Evolutionary conservation across 2,329 filamentous ascomycete genomes (phyloP), one percentile per base, ranked within the genome.

Genomic region (Fusarium sp.): DNA sequence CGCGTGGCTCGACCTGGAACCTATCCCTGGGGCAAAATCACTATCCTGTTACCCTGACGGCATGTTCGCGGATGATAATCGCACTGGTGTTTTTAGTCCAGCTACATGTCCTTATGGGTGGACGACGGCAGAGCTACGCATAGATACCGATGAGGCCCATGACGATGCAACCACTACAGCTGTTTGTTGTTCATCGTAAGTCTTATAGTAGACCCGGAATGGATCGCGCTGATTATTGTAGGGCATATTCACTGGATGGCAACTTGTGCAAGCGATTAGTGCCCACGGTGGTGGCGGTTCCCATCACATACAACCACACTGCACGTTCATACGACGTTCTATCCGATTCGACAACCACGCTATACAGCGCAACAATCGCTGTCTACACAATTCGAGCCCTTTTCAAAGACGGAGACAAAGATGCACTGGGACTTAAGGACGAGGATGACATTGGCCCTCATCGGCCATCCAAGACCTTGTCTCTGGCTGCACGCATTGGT

Each of bases 141-240:
- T 81, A 27, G 80, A 80, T 41, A 80, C 78, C 3, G 77, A 81
- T 11, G 76, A 79, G 58, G 67, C 68, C 34, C 67, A 70, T 60
- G 71, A 74, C 13, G 75, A 79, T 52, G 79, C 80, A 32, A 84
- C 81, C n/a, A 84, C 82, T 8, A 85, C 83, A 13, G 82, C 82
- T 6, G 76, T 84, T 18, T 85, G 83, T 70, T 85, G 83, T 61
- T 85, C 83, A 64, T 83, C 81, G 83, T 85, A 82, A 68, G 83
- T 82, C 37, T 30, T 20, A n/a, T 57, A 41, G 30, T n/a, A 54
- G 39, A 32, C 30, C 10, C 45, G 52, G 37, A n/a, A 25, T 14
- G 14, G 25, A n/a, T n/a, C 25, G 20, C 37, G 64, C 77, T 80
- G 62, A 80, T 35, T 9, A 10, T 41, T 8, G 16, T 57, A 85